Conservation (phyloP, 257 asterid species). For the Cynanchum wilfordii region DNA sequence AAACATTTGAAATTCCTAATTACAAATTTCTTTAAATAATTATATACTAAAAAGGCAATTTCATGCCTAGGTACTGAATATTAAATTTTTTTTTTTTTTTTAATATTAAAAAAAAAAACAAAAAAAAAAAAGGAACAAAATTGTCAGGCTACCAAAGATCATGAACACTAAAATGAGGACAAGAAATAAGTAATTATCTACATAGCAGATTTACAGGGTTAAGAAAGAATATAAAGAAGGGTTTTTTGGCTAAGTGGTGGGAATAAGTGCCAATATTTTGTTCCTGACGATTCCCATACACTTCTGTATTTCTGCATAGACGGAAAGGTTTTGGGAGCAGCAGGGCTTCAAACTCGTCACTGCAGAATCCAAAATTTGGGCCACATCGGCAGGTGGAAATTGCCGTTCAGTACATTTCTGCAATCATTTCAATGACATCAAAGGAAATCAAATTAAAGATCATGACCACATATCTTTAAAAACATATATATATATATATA, state of each 20-base stretch:
- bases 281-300: slow-evolving; percentile 93
- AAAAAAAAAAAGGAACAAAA: not conserved
- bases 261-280: slow-evolving; percentile 90
- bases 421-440: slow-evolving; percentile 8
- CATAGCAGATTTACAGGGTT: slow-evolving; percentile 5
- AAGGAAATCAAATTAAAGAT: not conserved
- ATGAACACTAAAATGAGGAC: not conserved
- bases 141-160: not conserved
- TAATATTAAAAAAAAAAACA: no score
- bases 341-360: slow-evolving; percentile 74
- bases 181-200: not conserved
- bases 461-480: no score
- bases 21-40: no score
- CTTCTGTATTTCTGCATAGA: slow-evolving; percentile 81
- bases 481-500: no score
- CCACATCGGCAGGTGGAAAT: slow-evolving; percentile 88
- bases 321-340: slow-evolving; percentile 69
- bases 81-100: not conserved
- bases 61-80: not conserved
- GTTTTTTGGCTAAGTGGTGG: slow-evolving; percentile 45
- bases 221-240: not conserved
- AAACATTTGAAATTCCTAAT: no score
- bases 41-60: not conserved
- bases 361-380: slow-evolving; percentile 84
- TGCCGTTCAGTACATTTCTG: slow-evolving; percentile 96